Evolutionary conservation across 2,329 filamentous ascomycete species (phyloP), one percentile per base, ranked within the genome.

Genomic region (Cercospora canescens): DNA sequence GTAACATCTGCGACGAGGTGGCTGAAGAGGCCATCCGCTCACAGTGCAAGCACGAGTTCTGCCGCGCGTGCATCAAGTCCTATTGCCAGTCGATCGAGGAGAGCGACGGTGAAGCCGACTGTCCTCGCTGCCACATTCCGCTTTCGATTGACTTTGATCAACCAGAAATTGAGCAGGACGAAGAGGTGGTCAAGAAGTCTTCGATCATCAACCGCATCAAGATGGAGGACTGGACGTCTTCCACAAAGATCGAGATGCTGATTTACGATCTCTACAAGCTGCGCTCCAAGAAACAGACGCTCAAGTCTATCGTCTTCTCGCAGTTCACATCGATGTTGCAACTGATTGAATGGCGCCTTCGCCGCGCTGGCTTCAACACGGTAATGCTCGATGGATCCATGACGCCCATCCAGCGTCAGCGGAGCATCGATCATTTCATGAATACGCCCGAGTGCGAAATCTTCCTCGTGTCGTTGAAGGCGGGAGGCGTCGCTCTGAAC

Each of bases 201-300:
- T 97, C 93, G 1, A 99, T 99, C 78, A 96, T 98, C 84, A 98
- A 98, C 78, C 91, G 95, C 63, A 98, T 99, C 81, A 93, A 94
- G 80, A 97, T 98, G 94, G 92, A 96, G 77, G 92, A 98, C 74
- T 99, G 95, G 95, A 97, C 93, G 0, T 97, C 93, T 0, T 97
- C 93, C 1, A 97, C 94, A 68, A 99, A 99, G 82, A 99, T 99
- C 71, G 95, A 99, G 81, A 89, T 96, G 77, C 87, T 99, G 6
- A 91, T 98, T 9, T 96, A 97, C 75, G 93, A 98, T 75, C 86
- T 99, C 2, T 95, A 96, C 83, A 91, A 92, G 78, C 86, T 98
- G 41, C 89, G 95, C 65, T 96, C 91, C 65, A 92, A 96, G 81
- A 97, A 96, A 77, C 89, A 93, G 69, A 96, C 93, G 0, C 90